These are phyloP conservation scores for Boletus edulis DNA, from an alignment of 768 basidiomycete species.

Conservation along the genomic window DNA sequence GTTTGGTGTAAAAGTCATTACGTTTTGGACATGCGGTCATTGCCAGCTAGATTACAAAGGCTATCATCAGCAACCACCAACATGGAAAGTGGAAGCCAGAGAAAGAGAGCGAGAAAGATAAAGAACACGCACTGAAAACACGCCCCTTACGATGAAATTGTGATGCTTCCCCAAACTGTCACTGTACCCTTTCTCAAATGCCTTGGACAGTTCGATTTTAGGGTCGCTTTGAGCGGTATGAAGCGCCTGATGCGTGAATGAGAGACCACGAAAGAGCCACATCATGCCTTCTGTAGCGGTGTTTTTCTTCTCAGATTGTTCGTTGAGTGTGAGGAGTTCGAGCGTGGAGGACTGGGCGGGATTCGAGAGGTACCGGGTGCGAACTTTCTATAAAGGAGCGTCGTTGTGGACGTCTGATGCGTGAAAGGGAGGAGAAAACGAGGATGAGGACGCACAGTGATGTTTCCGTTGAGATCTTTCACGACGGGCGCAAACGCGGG, in stretches of 20 bases:
- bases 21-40: slow-evolving; percentile 62
- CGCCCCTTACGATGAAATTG: slow-evolving; percentile 65
- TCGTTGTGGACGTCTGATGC: background rate
- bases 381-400: slow-evolving; percentile 71
- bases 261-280: slow-evolving; percentile 90
- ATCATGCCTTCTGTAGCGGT: slow-evolving; percentile 88
- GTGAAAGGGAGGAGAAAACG: background rate
- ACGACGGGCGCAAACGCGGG: slow-evolving; percentile 79
- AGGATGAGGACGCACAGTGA: slow-evolving; percentile 53
- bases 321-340: slow-evolving; percentile 79
- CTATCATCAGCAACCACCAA: background rate
- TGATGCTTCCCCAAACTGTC: slow-evolving; percentile 83
- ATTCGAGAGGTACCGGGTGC: slow-evolving; percentile 67
- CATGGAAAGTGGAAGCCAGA: no score
- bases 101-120: background rate
- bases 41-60: slow-evolving; percentile 37
- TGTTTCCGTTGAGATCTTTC: slow-evolving; percentile 88
- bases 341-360: slow-evolving; percentile 71
- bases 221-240: slow-evolving; percentile 67
- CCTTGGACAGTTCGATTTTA: slow-evolving; percentile 49
- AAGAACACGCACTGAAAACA: slow-evolving; percentile 47
- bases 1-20: slow-evolving; percentile 56
- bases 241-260: slow-evolving; percentile 85
- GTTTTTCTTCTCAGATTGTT: slow-evolving; percentile 84
- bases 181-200: slow-evolving; percentile 83